Conservation (phyloP, 495 filamentous ascomycete genomes). For the Neurospora sp. region DNA sequence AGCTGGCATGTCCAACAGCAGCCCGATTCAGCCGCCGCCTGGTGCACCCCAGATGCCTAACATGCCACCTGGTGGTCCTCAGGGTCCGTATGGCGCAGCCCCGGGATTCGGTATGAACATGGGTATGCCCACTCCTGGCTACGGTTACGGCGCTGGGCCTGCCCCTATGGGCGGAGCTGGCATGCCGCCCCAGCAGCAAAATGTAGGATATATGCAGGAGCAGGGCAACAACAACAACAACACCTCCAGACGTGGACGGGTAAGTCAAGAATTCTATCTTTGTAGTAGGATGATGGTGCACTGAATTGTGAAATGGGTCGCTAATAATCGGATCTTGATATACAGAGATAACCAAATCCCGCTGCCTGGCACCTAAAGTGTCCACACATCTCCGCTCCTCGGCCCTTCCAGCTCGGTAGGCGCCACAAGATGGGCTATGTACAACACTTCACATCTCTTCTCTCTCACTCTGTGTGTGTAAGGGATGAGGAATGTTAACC, state of each 20-base stretch:
- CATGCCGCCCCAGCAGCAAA: conserved; percentile 11
- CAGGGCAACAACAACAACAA: conserved; percentile 23
- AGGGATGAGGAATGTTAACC: neutral
- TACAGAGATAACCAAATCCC: neutral
- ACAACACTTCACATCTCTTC: neutral
- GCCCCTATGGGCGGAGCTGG: neutral
- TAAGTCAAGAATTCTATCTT: conserved; percentile 23
- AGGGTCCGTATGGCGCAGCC: conserved; percentile 31
- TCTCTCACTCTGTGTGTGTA: neutral
- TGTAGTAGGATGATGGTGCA: neutral
- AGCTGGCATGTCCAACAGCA: conserved; percentile 31
- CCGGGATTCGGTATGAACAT: conserved; percentile 40
- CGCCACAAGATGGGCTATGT: neutral
- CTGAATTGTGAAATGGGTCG: neutral
- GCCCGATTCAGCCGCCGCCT: conserved; percentile 34
- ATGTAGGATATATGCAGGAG: conserved; percentile 37
- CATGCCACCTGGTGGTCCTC: conserved; percentile 15
- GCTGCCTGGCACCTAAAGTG: neutral
- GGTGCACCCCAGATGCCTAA: conserved; percentile 15
- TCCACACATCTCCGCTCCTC: neutral
- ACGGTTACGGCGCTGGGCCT: conserved; percentile 27
- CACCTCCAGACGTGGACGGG: conserved; percentile 42
- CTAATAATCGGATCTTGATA: neutral
- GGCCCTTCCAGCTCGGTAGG: neutral
- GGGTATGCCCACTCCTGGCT: conserved; percentile 35